Evolutionary conservation across 129 eudicot genomes (phyloP).

Genomic region (Artemisia argyi): DNA sequence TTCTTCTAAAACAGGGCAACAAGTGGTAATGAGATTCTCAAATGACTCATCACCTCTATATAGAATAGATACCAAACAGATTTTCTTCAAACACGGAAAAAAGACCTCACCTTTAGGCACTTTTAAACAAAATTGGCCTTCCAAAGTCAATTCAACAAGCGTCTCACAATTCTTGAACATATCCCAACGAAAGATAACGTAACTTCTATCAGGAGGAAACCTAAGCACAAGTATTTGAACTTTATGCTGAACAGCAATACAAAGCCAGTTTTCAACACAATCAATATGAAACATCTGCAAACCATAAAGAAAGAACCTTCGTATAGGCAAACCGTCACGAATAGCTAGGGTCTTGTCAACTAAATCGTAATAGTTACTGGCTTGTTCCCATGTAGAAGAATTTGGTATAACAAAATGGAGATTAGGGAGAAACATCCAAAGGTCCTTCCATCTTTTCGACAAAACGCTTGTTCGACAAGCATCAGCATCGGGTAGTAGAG

Average conservation of each 20-base stretch:
- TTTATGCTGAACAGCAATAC: neutral
- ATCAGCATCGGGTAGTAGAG: too few species aligned
- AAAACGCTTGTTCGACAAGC: neutral
- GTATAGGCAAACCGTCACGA: neutral
- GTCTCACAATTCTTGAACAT: neutral
- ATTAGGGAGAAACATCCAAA: too few species aligned
- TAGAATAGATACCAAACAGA: neutral
- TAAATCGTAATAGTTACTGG: neutral
- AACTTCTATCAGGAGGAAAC: neutral
- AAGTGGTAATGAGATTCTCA: neutral
- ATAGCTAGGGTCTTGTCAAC: neutral
- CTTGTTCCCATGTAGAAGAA: neutral
- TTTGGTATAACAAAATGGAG: neutral
- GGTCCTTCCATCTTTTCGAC: neutral
- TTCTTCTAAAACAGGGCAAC: conserved; percentile 8
- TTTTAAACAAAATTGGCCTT: neutral
- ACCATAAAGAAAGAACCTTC: neutral
- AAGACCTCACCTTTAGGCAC: neutral
- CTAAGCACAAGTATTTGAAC: neutral
- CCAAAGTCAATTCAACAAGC: neutral
- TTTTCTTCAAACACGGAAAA: conserved; percentile 7
- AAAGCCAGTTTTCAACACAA: neutral
- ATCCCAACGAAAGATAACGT: neutral
- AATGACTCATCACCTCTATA: neutral
- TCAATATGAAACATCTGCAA: neutral